These are phyloP conservation scores for Ophiocordyceps polyrhachis-furcata DNA, from an alignment of 2,329 filamentous ascomycete species.

Conservation along the genomic window DNA sequence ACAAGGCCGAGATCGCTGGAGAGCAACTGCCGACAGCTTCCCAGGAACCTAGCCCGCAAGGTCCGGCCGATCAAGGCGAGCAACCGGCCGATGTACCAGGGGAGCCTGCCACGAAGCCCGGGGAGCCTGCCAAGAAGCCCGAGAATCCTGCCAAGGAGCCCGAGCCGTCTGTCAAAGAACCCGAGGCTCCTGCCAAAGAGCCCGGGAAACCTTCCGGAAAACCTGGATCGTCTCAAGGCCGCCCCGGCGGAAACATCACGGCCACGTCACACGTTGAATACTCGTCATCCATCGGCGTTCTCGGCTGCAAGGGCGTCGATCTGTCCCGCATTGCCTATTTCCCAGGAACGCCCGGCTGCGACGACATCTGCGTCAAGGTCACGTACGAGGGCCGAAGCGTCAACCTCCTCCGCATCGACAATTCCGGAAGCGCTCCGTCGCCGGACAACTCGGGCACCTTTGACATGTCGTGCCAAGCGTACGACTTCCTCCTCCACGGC, in stretches of 20 bases:
- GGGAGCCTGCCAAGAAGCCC: background rate
- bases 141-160: background rate
- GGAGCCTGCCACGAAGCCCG: background rate
- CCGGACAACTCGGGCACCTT: background rate
- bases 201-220: background rate
- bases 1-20: background rate
- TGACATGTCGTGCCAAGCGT: background rate
- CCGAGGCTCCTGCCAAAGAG: background rate
- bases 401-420: background rate
- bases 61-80: background rate
- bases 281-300: background rate
- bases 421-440: background rate
- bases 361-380: background rate
- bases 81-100: background rate
- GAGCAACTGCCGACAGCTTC: background rate
- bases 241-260: background rate
- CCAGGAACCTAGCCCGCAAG: background rate
- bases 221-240: background rate
- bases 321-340: background rate
- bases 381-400: background rate
- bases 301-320: background rate
- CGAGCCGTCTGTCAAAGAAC: background rate
- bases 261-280: background rate
- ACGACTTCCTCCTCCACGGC: background rate
- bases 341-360: background rate